These are phyloP conservation scores for Xylaria nigripes DNA, from an alignment of 495 filamentous ascomycete species.

Conservation along the genomic window DNA sequence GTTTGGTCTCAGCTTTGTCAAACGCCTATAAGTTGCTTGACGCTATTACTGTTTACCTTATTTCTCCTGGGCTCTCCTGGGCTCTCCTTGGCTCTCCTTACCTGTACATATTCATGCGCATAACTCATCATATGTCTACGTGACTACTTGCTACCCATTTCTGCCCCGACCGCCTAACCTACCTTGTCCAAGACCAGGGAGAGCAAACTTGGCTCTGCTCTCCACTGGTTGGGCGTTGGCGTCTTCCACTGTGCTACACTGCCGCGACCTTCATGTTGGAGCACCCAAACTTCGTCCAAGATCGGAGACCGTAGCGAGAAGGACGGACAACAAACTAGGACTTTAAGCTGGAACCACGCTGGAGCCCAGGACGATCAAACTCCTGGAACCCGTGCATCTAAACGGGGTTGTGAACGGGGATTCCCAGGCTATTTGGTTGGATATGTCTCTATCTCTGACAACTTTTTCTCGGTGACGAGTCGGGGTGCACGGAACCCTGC, in stretches of 20 bases:
- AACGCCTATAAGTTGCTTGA: too few relatives aligned
- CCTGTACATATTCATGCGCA: too few relatives aligned
- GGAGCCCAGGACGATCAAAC: too few relatives aligned
- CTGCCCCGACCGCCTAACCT: too few relatives aligned
- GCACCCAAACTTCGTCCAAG: not conserved
- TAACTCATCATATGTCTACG: too few relatives aligned
- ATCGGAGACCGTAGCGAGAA: slow-evolving; percentile 3
- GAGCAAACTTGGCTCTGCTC: not conserved
- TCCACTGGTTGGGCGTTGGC: not conserved
- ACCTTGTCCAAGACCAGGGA: not conserved
- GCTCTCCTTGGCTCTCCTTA: too few relatives aligned
- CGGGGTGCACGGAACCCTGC: not conserved
- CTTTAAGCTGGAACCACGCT: not conserved
- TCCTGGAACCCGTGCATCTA: not conserved
- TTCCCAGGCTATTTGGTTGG: slow-evolving; percentile 6
- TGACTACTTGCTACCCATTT: too few relatives aligned
- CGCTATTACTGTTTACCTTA: too few relatives aligned
- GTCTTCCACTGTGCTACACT: not conserved
- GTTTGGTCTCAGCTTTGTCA: too few relatives aligned
- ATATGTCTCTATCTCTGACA: slow-evolving; percentile 4
- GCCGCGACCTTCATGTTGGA: not conserved
- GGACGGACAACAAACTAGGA: not conserved
- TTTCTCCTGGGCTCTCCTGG: too few relatives aligned
- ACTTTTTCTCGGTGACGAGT: slow-evolving; percentile 2
- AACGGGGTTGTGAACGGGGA: slow-evolving; percentile 4